These are phyloP conservation scores for Boletus pseudopeckii DNA, from an alignment of 768 basidiomycete genomes.

Conservation along the genomic window DNA sequence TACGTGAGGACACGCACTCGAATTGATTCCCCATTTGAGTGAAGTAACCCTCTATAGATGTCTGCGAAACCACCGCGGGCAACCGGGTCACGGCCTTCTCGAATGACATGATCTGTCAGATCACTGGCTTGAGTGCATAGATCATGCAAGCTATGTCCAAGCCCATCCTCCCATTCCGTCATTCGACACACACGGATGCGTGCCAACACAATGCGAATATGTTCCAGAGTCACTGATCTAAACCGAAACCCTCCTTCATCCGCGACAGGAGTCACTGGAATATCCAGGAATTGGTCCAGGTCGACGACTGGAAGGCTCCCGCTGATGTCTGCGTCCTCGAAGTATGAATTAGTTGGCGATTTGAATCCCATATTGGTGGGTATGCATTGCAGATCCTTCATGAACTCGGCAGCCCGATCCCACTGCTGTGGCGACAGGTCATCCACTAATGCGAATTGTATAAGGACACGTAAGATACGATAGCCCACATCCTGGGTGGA, in stretches of 20 bases:
- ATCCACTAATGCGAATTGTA: background rate
- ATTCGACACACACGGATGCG: too few species aligned
- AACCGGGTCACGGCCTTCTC: background rate
- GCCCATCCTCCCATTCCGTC: too few species aligned
- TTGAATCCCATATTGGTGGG: background rate
- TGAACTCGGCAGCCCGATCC: background rate
- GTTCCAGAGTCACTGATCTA: too few species aligned
- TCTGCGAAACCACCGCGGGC: slow-evolving; percentile 7
- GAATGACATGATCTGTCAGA: background rate
- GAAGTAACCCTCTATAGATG: slow-evolving; percentile 1
- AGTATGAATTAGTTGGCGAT: background rate
- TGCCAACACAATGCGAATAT: too few species aligned
- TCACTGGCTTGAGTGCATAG: too few species aligned
- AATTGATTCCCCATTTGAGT: background rate
- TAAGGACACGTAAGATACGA: background rate
- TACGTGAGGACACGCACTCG: background rate
- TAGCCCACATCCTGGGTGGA: background rate
- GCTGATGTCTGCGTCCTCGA: background rate
- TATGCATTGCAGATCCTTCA: background rate
- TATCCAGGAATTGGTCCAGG: too few species aligned
- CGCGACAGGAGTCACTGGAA: too few species aligned
- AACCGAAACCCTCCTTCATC: too few species aligned
- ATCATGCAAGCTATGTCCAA: too few species aligned
- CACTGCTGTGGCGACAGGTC: background rate
- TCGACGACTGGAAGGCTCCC: background rate